Conservation (phyloP, 2,329 filamentous ascomycete genomes). For the Aquanectria penicillioides region DNA sequence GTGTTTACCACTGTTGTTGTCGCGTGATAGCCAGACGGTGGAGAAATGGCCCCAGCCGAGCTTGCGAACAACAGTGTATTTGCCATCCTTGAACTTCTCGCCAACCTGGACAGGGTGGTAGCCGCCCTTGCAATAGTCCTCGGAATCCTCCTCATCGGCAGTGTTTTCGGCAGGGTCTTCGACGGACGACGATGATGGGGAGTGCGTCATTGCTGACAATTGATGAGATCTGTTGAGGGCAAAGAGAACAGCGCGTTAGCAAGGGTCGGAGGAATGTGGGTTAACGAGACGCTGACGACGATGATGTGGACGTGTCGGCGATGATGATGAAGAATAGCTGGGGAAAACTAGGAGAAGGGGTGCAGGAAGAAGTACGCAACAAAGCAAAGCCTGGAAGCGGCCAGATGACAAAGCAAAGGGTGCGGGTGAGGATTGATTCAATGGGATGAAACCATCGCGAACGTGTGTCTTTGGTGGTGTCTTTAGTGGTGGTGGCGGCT, state of each 20-base stretch:
- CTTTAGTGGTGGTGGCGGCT: slow-evolving; percentile 31
- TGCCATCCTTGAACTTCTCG: slow-evolving; percentile 97
- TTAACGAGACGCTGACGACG: background rate
- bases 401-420: slow-evolving; percentile 1
- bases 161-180: slow-evolving; percentile 91
- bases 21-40: slow-evolving; percentile 87
- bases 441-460: slow-evolving; percentile 26
- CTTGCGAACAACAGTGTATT: slow-evolving; percentile 96
- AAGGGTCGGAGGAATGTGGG: slow-evolving; percentile 17
- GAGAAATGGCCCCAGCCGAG: slow-evolving; percentile 99
- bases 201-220: slow-evolving; percentile 70
- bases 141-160: slow-evolving; percentile 97
- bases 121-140: slow-evolving; percentile 99
- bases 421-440: slow-evolving; percentile 12
- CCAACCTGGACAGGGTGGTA: slow-evolving; percentile 96
- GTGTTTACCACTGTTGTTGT: slow-evolving; percentile 90
- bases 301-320: background rate
- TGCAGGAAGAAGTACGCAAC: background rate
- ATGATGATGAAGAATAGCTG: background rate
- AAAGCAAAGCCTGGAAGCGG: background rate
- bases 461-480: slow-evolving; percentile 18
- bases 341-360: too few species aligned
- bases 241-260: slow-evolving; percentile 27
- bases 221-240: slow-evolving; percentile 60
- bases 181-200: slow-evolving; percentile 80